Evolutionary conservation across 2,329 filamentous ascomycete species (phyloP).

Genomic region (Allantophomopsis lycopodina): DNA sequence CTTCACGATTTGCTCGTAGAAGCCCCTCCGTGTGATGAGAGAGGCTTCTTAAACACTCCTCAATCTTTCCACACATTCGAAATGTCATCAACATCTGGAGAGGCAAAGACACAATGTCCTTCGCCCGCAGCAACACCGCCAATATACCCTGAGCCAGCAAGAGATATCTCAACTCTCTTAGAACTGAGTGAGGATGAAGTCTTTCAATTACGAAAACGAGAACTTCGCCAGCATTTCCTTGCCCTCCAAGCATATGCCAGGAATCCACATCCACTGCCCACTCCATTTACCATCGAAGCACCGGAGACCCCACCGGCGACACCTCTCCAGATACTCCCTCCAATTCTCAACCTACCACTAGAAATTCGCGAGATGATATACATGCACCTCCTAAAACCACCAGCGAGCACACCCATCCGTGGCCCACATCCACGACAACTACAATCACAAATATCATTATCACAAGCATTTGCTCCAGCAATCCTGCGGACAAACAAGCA

Average conservation of each 20-base stretch:
- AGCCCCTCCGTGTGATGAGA: no score
- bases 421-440: constrained; percentile 15
- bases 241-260: constrained; percentile 10
- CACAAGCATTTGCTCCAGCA: constrained; percentile 8
- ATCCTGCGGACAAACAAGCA: constrained; percentile 11
- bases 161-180: constrained; percentile 7
- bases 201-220: constrained; percentile 10
- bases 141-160: no score
- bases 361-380: constrained; percentile 13
- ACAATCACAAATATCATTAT: constrained; percentile 11
- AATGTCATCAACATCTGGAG: no score
- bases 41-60: no score
- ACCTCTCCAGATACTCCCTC: constrained; percentile 1
- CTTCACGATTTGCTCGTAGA: no score
- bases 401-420: constrained; percentile 6
- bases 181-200: constrained; percentile 10
- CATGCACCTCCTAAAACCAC: constrained; percentile 5
- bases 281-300: background rate
- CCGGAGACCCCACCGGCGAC: background rate
- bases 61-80: no score
- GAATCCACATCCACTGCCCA: constrained; percentile 6
- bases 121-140: no score
- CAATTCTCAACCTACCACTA: constrained; percentile 10
- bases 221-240: constrained; percentile 11
- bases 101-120: no score